Conservation (phyloP, 2,329 filamentous ascomycete genomes). For the Bertia moriformis region DNA sequence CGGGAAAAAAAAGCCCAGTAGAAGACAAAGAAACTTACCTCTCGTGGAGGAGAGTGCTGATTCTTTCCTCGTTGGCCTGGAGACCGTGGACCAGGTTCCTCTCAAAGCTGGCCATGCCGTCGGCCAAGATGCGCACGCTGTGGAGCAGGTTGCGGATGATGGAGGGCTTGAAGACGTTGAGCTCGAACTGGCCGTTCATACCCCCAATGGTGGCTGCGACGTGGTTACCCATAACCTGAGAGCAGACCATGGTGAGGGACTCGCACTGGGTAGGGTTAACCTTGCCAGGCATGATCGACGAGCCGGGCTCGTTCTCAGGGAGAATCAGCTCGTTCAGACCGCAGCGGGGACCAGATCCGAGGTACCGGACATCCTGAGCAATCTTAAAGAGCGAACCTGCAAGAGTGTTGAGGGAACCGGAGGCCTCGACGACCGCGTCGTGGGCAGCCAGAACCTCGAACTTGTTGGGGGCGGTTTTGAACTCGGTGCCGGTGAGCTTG, state of each 20-base stretch:
- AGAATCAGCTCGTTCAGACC: conserved; percentile 85
- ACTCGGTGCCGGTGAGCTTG: conserved; percentile 84
- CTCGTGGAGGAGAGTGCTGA: conserved; percentile 79
- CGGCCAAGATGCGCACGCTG: conserved; percentile 73
- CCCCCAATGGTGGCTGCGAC: conserved; percentile 84
- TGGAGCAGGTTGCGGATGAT: conserved; percentile 91
- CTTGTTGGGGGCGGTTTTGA: conserved; percentile 96
- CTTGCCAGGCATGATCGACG: conserved; percentile 98
- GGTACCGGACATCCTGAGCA: conserved; percentile 92
- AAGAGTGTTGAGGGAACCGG: conserved; percentile 83
- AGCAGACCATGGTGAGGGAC: conserved; percentile 91
- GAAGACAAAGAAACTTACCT: conserved; percentile 41
- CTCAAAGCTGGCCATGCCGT: conserved; percentile 91
- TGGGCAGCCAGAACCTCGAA: conserved; percentile 94
- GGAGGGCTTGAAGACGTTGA: conserved; percentile 97
- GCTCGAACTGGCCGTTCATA: conserved; percentile 95
- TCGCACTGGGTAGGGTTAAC: conserved; percentile 99
- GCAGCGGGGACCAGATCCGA: conserved; percentile 88
- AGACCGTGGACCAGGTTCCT: conserved; percentile 80
- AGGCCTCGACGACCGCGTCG: conserved; percentile 88
- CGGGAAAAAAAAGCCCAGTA: conserved; percentile 5
- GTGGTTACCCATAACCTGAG: conserved; percentile 96
- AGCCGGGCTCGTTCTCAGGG: conserved; percentile 95
- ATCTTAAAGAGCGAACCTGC: conserved; percentile 91
- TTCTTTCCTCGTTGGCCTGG: conserved; percentile 86